Base-by-base conservation (phyloP, 2,329 filamentous ascomycete species). In the Aspergillus fumigatiaffinis region DNA sequence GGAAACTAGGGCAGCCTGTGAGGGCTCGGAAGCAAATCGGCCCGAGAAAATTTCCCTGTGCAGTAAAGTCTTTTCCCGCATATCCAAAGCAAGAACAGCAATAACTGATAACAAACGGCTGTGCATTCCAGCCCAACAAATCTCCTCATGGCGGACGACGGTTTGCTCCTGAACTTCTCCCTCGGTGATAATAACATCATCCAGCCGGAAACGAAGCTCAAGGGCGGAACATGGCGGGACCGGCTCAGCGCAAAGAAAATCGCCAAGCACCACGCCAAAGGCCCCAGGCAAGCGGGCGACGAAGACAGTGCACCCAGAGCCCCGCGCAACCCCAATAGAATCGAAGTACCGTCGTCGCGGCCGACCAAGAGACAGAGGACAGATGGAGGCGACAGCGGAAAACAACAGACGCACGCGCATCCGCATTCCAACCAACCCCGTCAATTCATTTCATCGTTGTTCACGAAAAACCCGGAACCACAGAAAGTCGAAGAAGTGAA, bases 191-290 rank as follows among this genome's bases (percentile, higher is more conserved):
- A 79, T 59, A 83, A 79, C 20, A 83, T 88, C 12, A 72, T 90
- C 54, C 82, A 87, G 59, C 80, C 83, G 5, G 80, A 81, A 64
- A 76, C 80, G 3, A 82, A 79, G 54, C 90, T 95, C 74, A 94
- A 89, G 72, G 94, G 94, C 65, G 94, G 94, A n/a, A 85, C 86
- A 66, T 99, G 94, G 94, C 89, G 90, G 70, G 92, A 96, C 71
- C 85, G 94, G 60, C 82, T 93, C 59, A 88, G 86, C 55, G 92
- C 92, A 38, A 89, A 92, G 75, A 89, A 89, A 73, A 81, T 82
- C 59, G 80, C 82, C 20, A 79, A 81, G 66, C 79, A 82, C 68
- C 80, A 79, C 74, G 79, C 59, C 81, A 77, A 60, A 80, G 75
- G 62, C 44, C 53, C 61, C 46, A 58, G 58, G 32, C 59, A 63